Evolutionary conservation across 139 green algal genomes (phyloP).

Genomic region (Closterium sp.): DNA sequence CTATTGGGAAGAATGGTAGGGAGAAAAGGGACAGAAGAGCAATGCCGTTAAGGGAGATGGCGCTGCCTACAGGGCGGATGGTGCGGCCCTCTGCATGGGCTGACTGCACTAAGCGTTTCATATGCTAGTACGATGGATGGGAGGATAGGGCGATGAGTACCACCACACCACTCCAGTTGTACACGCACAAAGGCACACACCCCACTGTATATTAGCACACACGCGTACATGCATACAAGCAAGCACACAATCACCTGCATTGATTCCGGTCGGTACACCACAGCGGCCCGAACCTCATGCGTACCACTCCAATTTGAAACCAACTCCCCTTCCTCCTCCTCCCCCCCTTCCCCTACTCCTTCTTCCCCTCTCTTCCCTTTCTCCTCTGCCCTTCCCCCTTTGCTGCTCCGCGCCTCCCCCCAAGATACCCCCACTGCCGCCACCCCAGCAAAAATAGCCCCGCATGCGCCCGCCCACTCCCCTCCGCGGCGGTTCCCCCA

Average conservation of each 20-base stretch:
- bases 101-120: constrained; percentile 72
- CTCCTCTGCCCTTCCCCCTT: background rate
- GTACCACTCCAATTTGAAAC: background rate
- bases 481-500: background rate
- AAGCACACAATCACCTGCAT: background rate
- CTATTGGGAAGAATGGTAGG: background rate
- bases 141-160: too few species aligned
- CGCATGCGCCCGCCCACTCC: background rate
- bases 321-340: background rate
- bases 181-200: too few species aligned
- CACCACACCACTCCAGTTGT: background rate
- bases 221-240: too few species aligned
- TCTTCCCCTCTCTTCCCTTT: background rate
- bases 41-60: constrained; percentile 85
- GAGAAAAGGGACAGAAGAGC: too few species aligned
- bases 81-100: constrained; percentile 59
- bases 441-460: background rate
- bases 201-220: too few species aligned
- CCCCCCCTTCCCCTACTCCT: background rate
- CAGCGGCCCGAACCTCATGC: background rate
- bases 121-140: constrained; percentile 53
- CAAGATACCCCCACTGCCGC: background rate
- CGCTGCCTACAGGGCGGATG: constrained; percentile 79
- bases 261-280: background rate
- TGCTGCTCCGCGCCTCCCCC: background rate